phyloP scores from a whole-genome alignment of 352 stramenopile species.

The Phytopythium cucurbitacearum region DNA sequence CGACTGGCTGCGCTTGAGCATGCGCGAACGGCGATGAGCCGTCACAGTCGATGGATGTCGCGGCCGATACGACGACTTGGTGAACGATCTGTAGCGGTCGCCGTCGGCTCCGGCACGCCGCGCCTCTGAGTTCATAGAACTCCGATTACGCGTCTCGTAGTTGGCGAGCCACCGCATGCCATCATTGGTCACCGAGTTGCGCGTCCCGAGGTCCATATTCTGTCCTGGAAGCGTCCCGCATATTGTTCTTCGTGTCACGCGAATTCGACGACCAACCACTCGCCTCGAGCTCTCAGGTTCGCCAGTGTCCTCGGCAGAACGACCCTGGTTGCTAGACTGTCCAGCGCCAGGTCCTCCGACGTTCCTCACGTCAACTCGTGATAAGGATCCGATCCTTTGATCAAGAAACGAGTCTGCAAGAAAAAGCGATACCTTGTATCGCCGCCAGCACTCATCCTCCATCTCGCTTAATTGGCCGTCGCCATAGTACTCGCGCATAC shows the following conservation, averaged over 20 bases:
- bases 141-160: conserved; percentile 32
- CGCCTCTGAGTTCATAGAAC: not conserved
- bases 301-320: no score
- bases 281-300: no score
- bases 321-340: not conserved
- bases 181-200: conserved; percentile 41
- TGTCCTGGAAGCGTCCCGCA: conserved; percentile 27
- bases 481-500: conserved; percentile 47
- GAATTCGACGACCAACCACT: conserved; percentile 10
- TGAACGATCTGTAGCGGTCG: conserved; percentile 1
- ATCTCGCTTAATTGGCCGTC: conserved; percentile 45
- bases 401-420: conserved; percentile 37
- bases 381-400: not conserved
- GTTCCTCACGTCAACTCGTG: not conserved
- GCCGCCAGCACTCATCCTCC: conserved; percentile 69
- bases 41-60: not conserved
- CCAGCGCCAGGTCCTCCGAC: not conserved
- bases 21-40: conserved; percentile 5
- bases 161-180: conserved; percentile 59
- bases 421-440: conserved; percentile 64
- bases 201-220: conserved; percentile 12
- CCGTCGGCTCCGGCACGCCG: not conserved
- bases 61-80: not conserved
- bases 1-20: conserved; percentile 59
- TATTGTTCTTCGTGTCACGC: conserved; percentile 30